Evolutionary conservation across 2,329 filamentous ascomycete genomes (phyloP), one percentile per base, ranked within the genome.

Genomic region (Emydomyces testavorans): DNA sequence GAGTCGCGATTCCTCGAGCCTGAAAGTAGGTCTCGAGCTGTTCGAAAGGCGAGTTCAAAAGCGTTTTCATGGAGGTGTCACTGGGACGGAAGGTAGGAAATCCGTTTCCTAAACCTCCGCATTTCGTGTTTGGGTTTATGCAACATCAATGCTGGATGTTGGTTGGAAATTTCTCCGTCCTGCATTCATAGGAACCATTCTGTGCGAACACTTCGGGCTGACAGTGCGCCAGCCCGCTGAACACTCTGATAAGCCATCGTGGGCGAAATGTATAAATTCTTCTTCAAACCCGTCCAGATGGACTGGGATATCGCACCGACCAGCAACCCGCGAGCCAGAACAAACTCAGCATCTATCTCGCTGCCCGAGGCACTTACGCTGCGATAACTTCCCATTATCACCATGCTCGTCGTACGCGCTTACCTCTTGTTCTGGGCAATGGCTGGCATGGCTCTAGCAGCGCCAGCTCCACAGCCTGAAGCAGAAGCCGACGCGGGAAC

Each of bases 401-500:
- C 16, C 15, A 47, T 47, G 45, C 37, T 26, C 13, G 42, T 48
- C 31, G 28, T 18, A 1, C 37, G 20, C n/a, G 31, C 38, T n/a
- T 47, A 7, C 16, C 18, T 40, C 16, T 18, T 48, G 13, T n/a
- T 48, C 24, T 35, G 15, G 13, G 46, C 38, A 20, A 3, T 42
- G 7, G 6, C 16, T 13, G 38, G 46, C 38, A 29, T 43, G 16
- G 38, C 39, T 13, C 13, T 37, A 21, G 46, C 46, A 28, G 37
- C 32, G 10, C 46, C 46, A 36, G 29, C 38, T 16, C 29, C 46
- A 6, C 8, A 29, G 6, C 46, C 46, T 5, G 37, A 40, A 6
- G 6, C 45, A 11, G 11, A 36, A 4, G 15, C 40, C 28, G 40
- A 15, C 5, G 21, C 20, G 24, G 21, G 11, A 18, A 13, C 10